phyloP scores from a whole-genome alignment of 2,329 filamentous ascomycete genomes.

The Exophiala dermatitidis region DNA sequence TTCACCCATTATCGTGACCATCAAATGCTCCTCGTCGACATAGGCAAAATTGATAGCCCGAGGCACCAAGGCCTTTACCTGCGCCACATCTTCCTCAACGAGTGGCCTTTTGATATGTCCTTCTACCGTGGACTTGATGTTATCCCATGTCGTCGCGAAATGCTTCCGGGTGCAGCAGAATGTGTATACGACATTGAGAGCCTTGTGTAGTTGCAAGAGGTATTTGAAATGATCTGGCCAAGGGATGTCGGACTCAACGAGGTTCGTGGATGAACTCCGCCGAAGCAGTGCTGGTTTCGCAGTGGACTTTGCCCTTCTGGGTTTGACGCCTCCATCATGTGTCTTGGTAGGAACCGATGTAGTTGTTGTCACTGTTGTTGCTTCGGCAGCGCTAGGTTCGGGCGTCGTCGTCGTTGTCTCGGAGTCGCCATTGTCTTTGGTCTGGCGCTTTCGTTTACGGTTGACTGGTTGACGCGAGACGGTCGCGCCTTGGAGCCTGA shows the following conservation, averaged over 20 bases:
- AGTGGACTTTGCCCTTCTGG: slow-evolving; percentile 39
- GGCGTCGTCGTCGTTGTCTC: background rate
- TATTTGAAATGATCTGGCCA: slow-evolving; percentile 72
- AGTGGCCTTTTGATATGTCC: slow-evolving; percentile 67
- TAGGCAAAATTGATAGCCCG: slow-evolving; percentile 75
- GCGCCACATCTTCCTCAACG: slow-evolving; percentile 69
- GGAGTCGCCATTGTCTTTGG: slow-evolving; percentile 17
- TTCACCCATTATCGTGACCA: slow-evolving; percentile 67
- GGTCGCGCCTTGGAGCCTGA: slow-evolving; percentile 38
- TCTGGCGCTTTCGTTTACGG: slow-evolving; percentile 40
- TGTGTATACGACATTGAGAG: slow-evolving; percentile 86
- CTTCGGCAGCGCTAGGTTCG: background rate
- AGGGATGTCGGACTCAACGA: slow-evolving; percentile 47
- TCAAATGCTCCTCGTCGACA: slow-evolving; percentile 74
- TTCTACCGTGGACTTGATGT: slow-evolving; percentile 76
- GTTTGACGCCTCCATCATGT: slow-evolving; percentile 50
- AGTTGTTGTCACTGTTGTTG: slow-evolving; percentile 31
- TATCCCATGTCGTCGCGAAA: slow-evolving; percentile 83
- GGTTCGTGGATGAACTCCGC: slow-evolving; percentile 40
- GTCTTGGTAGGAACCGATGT: slow-evolving; percentile 50
- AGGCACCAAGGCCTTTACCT: slow-evolving; percentile 70
- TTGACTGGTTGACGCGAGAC: slow-evolving; percentile 37
- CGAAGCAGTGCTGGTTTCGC: slow-evolving; percentile 33
- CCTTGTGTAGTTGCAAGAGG: slow-evolving; percentile 69
- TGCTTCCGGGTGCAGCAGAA: slow-evolving; percentile 93